Base-by-base conservation (phyloP, 2,329 filamentous ascomycete species). In the Fonsecaea monophora region DNA sequence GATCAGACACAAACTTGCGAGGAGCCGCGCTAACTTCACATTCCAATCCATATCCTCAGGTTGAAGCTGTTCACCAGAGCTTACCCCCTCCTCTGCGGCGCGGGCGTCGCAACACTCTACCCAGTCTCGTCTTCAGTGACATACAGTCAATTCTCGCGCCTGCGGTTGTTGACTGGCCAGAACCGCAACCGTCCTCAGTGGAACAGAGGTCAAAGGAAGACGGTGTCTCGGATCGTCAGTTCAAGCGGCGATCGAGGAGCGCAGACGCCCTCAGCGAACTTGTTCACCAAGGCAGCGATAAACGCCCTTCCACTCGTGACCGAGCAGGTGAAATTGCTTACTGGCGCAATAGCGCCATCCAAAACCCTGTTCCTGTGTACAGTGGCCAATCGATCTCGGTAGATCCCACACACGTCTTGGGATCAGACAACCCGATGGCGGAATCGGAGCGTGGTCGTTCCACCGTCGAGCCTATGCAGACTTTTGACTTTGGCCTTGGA, bases 231-330 rank as follows among this genome's bases (percentile, higher is more conserved):
- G 67, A 69, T 15, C 68, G 67, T 58, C 73, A 74, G 55, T 69
- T 72, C 13, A 81, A 81, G 59, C 76, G 81, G 56, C 77, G 82
- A 30, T 83, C 82, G 8, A 77, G 79, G 62, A 83, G 82, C 68
- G 79, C 78, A 25, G 77, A 76, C 62, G 79, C 76, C 8, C 73
- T 82, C 37, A 76, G 77, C 32, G 73, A 78, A 12, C 70, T 78
- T 42, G 18, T 67, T 10, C 64, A 50, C 13, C 74, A 74, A 21
- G 74, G 71, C 40, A 73, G 76, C 30, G 75, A 74, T 35, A 78
- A 81, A 73, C 77, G 77, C 12, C 76, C 79, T 9, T 77, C 78
- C 13, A 76, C 78, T 62, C 75, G 78, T 40, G 74, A 78, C 38
- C 78, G 77, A 35, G 81, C 78, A 42, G 73, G 77, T 38, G 79